Conservation (phyloP, 1,284 basidiomycete species). For the Ganoderma lingzhi region DNA sequence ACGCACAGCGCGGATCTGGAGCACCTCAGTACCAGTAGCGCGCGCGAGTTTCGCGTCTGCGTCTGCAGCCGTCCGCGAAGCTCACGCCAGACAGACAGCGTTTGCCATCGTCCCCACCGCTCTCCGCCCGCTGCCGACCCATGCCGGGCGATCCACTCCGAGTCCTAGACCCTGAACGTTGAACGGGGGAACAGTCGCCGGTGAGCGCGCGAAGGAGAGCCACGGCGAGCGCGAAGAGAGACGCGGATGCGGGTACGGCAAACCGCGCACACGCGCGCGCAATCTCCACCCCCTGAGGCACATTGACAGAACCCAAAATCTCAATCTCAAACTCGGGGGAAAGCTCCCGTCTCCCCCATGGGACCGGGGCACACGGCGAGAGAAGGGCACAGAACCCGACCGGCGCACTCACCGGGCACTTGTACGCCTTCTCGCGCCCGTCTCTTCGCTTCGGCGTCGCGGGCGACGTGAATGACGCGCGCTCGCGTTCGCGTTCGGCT, state of each 20-base stretch:
- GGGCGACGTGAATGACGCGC: not conserved
- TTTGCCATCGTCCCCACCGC: not conserved
- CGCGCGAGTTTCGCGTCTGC: not conserved
- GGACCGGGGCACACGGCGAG: not conserved
- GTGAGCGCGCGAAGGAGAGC: not conserved
- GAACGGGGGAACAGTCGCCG: not conserved
- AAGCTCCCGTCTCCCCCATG: not conserved
- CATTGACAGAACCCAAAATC: not conserved
- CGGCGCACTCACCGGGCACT: slow-evolving; percentile 45
- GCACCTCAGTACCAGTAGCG: not conserved
- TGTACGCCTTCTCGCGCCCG: slow-evolving; percentile 47
- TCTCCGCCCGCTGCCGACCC: not conserved
- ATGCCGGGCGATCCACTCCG: not conserved
- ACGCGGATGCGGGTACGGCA: not conserved
- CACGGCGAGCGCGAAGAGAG: not conserved
- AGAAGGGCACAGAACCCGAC: not conserved
- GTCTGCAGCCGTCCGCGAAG: slow-evolving; percentile 8
- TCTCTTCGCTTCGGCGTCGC: slow-evolving; percentile 26
- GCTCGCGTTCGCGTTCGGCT: slow-evolving; percentile 15
- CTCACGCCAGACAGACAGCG: slow-evolving; percentile 9
- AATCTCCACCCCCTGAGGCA: not conserved
- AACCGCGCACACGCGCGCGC: not conserved
- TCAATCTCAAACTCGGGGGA: not conserved
- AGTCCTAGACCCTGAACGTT: not conserved
- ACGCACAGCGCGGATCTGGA: too few species aligned